Percentiles rank a stretch among this genome's conserved stretches.
Conservation (phyloP, 257 asterid species). For the Ajuga chamaepitys region DNA sequence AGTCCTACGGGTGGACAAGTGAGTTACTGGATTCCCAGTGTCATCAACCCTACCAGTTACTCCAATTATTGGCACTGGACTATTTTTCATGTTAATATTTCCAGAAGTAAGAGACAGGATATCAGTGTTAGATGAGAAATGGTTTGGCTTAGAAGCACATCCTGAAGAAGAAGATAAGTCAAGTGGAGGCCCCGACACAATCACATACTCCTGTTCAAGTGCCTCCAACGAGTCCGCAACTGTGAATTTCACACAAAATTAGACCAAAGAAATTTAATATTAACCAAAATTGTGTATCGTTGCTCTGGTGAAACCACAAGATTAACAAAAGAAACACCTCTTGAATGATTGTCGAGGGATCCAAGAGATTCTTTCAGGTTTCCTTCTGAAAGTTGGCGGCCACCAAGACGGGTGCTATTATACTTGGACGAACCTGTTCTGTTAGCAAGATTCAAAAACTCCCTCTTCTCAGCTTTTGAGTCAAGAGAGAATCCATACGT, state of each 20-base stretch:
- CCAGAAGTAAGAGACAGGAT: conserved; percentile 32
- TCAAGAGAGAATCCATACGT: conserved; percentile 59
- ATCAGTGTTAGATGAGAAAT: conserved; percentile 42
- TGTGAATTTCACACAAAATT: conserved; percentile 25
- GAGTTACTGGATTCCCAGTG: conserved; percentile 41
- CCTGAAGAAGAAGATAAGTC: conserved; percentile 63
- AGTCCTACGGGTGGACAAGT: conserved; percentile 47
- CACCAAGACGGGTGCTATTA: conserved; percentile 29
- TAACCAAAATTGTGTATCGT: conserved; percentile 8
- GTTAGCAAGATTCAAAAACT: conserved; percentile 28
- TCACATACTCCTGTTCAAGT: conserved; percentile 87
- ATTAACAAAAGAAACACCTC: conserved; percentile 42
- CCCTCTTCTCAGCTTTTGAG: conserved; percentile 38
- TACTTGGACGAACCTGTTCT: conserved; percentile 27
- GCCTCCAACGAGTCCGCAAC: conserved; percentile 67
- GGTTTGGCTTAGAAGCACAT: conserved; percentile 38
- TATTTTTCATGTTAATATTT: conserved; percentile 29
- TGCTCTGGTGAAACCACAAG: background rate
- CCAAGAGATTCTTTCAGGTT: conserved; percentile 49
- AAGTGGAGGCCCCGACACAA: conserved; percentile 68
- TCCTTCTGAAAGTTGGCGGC: conserved; percentile 43
- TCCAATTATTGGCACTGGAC: conserved; percentile 37
- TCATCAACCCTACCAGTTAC: conserved; percentile 33
- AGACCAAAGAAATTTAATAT: conserved; percentile 8
- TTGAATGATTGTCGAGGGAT: conserved; percentile 28